Conservation (phyloP, 2,329 filamentous ascomycete genomes). For the Bipolaris zeicola region DNA sequence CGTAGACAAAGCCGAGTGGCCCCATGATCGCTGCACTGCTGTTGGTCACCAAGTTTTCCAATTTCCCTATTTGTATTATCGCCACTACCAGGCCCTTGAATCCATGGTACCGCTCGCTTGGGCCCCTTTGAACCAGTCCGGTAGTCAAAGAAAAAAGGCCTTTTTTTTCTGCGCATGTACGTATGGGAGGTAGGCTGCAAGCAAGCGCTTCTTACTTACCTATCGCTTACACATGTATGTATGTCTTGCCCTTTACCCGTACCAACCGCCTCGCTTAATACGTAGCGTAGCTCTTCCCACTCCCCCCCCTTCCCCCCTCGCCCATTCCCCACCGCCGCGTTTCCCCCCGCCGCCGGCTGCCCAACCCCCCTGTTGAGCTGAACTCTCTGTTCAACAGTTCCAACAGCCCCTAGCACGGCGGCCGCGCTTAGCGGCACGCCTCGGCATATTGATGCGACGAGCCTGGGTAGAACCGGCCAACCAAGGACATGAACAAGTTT, state of each 20-base stretch:
- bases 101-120: background rate
- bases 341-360: no score
- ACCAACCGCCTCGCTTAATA: background rate
- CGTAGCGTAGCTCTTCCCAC: background rate
- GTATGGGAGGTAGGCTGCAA: background rate
- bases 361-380: background rate
- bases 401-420: background rate
- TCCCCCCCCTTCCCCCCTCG: background rate
- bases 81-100: background rate
- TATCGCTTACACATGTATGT: background rate
- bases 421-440: background rate
- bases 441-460: background rate
- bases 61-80: background rate
- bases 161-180: background rate
- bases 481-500: background rate
- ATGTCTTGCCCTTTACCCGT: background rate
- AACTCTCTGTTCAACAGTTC: constrained; percentile 1
- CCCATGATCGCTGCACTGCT: background rate
- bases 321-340: background rate
- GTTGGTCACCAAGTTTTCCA: background rate
- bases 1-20: background rate
- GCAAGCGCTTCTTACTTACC: background rate
- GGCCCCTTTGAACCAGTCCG: background rate
- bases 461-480: no score
- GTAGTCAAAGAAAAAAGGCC: background rate